A percentile compares a stretch with the other conserved stretches of the same genome.
Conservation (phyloP, 805 yeast species). For the Kluyveromyces aestuarii region DNA sequence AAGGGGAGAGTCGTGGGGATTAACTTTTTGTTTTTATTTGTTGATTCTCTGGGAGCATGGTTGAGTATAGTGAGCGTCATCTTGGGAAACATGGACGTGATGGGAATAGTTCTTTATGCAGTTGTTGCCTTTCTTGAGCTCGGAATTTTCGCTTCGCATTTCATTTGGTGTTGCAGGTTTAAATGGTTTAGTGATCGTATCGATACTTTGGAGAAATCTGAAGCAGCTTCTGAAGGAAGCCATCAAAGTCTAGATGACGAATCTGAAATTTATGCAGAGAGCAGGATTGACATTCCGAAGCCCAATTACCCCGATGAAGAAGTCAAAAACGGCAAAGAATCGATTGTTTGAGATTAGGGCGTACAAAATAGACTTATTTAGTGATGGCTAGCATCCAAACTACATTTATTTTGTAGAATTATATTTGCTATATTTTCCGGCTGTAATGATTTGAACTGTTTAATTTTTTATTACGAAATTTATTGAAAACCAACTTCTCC, state of each 20-base stretch:
- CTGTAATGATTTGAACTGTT: no score
- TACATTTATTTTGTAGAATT: no score
- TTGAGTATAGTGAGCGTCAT: conserved; percentile 58
- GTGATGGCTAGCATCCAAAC: no score
- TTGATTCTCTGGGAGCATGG: conserved; percentile 79
- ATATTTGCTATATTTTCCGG: no score
- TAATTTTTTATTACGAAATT: no score
- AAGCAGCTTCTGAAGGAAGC: not conserved
- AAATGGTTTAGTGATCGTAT: conserved; percentile 15
- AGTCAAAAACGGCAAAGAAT: not conserved
- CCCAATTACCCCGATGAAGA: not conserved
- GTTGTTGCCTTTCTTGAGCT: conserved; percentile 66
- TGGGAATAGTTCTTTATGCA: conserved; percentile 71
- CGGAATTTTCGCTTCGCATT: conserved; percentile 67
- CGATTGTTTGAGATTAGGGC: no score
- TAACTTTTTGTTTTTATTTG: conserved; percentile 63
- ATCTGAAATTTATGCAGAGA: not conserved
- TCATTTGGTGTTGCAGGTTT: conserved; percentile 54
- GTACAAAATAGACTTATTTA: no score
- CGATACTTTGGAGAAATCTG: conserved; percentile 1
- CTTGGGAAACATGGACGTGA: conserved; percentile 58
- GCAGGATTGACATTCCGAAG: not conserved
- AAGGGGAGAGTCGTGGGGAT: conserved; percentile 83
- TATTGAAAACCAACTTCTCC: not conserved
- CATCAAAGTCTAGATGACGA: not conserved